These are phyloP conservation scores for Plasmodium coatneyi DNA, from an alignment of 169 alveolate species.

Conservation along the genomic window DNA sequence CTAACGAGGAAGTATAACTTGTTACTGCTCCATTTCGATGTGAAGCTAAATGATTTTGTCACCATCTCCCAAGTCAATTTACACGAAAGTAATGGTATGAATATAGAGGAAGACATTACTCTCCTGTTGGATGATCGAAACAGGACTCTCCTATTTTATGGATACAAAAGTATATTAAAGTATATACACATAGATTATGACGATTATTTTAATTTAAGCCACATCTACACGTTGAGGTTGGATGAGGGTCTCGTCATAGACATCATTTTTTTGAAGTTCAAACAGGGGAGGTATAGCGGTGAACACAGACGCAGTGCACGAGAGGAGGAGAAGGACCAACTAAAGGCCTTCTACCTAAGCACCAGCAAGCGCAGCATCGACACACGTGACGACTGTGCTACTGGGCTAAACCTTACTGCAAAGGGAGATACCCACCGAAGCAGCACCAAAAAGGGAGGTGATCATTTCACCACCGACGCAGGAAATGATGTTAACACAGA, in stretches of 20 bases:
- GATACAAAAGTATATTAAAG: conserved; percentile 48
- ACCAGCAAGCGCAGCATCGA: not conserved
- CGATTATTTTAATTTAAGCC: conserved; percentile 22
- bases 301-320: too few relatives aligned
- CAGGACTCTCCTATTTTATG: conserved; percentile 52
- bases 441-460: not conserved
- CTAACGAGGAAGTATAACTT: conserved; percentile 49
- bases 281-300: not conserved
- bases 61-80: conserved; percentile 39
- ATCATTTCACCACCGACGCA: not conserved
- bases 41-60: conserved; percentile 39
- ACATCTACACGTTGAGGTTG: conserved; percentile 40
- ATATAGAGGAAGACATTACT: conserved; percentile 45
- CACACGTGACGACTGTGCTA: not conserved
- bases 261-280: conserved; percentile 10
- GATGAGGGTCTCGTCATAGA: conserved; percentile 58
- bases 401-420: not conserved
- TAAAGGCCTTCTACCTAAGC: not conserved
- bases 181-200: conserved; percentile 66
- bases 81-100: conserved; percentile 23
- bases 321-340: not conserved
- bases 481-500: not conserved
- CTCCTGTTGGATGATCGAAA: conserved; percentile 61
- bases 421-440: not conserved
- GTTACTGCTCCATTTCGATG: conserved; percentile 26